phyloP scores from a whole-genome alignment of 495 filamentous ascomycete genomes.

The Daldinia vernicosa region DNA sequence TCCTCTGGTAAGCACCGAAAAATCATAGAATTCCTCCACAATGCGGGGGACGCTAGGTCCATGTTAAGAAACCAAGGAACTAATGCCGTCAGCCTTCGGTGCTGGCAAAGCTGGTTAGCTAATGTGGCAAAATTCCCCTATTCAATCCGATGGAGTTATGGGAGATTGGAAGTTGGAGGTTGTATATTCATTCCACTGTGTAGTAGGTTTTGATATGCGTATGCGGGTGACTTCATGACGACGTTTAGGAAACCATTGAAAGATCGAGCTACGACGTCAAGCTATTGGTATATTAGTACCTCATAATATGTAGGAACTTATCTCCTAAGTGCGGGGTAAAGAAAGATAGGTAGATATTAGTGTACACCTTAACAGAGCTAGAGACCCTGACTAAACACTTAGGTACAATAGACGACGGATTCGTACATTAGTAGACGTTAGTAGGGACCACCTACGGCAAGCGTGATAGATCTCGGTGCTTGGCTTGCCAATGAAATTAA shows the following conservation, averaged over 20 bases:
- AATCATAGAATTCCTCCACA: conserved; percentile 26
- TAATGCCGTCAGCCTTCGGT: conserved; percentile 21
- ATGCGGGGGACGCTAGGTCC: conserved; percentile 30
- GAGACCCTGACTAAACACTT: too few relatives aligned
- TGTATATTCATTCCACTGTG: not conserved
- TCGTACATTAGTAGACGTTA: not conserved
- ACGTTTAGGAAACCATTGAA: not conserved
- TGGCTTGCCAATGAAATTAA: conserved; percentile 15
- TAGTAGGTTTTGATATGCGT: not conserved
- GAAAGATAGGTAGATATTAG: not conserved
- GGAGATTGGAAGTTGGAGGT: not conserved
- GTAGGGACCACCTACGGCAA: not conserved
- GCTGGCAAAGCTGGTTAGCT: conserved; percentile 3
- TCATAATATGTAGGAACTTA: too few relatives aligned
- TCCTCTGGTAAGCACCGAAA: conserved; percentile 18
- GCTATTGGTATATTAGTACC: not conserved
- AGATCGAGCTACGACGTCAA: not conserved
- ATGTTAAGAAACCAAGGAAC: conserved; percentile 11
- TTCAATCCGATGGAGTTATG: not conserved
- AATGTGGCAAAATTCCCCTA: conserved; percentile 5
- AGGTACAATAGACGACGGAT: too few relatives aligned
- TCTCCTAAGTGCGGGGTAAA: conserved; percentile 5
- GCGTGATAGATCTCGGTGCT: conserved; percentile 9
- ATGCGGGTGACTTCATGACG: conserved; percentile 7
- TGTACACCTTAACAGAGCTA: not conserved